Evolutionary conservation across 2,329 filamentous ascomycete genomes (phyloP).

Genomic region (Claviceps arundinis): DNA sequence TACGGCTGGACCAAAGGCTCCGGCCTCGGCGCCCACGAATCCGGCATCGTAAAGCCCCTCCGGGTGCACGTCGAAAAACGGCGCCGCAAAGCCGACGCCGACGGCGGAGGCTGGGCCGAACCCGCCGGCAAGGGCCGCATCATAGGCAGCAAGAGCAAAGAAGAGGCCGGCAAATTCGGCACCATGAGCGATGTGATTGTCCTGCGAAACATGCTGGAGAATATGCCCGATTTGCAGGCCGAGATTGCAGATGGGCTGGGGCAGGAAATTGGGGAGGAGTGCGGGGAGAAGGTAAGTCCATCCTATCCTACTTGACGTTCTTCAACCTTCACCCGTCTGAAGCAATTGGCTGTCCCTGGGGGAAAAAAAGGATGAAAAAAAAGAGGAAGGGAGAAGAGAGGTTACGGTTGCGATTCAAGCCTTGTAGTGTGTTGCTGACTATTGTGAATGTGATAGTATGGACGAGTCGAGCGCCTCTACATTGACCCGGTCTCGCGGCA

Average conservation of each 20-base stretch:
- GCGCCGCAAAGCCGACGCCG: slow-evolving; percentile 63
- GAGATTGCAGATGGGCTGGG: slow-evolving; percentile 67
- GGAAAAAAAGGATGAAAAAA: not conserved
- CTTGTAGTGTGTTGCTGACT: not conserved
- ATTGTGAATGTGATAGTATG: slow-evolving; percentile 44
- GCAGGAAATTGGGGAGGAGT: slow-evolving; percentile 93
- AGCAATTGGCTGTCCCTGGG: too few relatives aligned
- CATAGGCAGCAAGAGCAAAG: slow-evolving; percentile 56
- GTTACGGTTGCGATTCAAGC: not conserved
- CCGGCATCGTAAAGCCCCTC: slow-evolving; percentile 75
- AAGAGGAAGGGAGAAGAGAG: not conserved
- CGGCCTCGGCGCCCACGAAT: slow-evolving; percentile 69
- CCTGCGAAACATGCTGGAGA: slow-evolving; percentile 72
- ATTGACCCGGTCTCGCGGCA: slow-evolving; percentile 51
- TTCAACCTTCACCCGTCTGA: not conserved
- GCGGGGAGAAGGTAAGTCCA: slow-evolving; percentile 54
- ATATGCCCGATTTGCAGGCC: slow-evolving; percentile 59
- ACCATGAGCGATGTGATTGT: slow-evolving; percentile 73
- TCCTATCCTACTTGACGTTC: not conserved
- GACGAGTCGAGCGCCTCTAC: slow-evolving; percentile 66
- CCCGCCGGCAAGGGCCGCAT: slow-evolving; percentile 64
- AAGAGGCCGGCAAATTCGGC: slow-evolving; percentile 42
- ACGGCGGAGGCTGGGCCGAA: slow-evolving; percentile 65
- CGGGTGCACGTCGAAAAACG: slow-evolving; percentile 76
- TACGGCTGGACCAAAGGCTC: slow-evolving; percentile 86